Conservation (phyloP, 768 basidiomycete genomes). For the Lactarius hengduanensis region DNA sequence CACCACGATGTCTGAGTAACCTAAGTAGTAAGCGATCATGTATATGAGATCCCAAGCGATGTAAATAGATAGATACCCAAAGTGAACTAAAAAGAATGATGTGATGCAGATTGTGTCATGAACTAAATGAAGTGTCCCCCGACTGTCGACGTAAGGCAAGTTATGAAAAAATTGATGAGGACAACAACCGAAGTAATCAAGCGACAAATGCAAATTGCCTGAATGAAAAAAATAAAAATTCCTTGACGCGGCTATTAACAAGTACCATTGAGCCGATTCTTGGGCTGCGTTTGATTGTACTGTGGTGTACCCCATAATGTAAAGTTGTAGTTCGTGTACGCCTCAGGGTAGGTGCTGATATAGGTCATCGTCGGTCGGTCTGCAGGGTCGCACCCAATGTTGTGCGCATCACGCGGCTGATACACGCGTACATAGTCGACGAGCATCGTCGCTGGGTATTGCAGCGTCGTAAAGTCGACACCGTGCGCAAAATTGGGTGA, state of each 20-base stretch:
- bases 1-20: neutral
- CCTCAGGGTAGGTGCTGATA: conserved; percentile 68
- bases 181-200: neutral
- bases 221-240: neutral
- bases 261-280: conserved; percentile 15
- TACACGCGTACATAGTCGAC: conserved; percentile 93
- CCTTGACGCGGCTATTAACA: conserved; percentile 1
- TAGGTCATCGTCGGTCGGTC: conserved; percentile 80
- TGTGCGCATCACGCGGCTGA: conserved; percentile 65
- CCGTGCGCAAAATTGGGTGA: conserved; percentile 68
- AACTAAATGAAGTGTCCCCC: neutral
- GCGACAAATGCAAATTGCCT: neutral
- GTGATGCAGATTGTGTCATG: neutral
- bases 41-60: conserved; percentile 5
- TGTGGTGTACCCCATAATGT: conserved; percentile 60
- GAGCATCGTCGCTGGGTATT: conserved; percentile 70
- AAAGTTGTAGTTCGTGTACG: conserved; percentile 80
- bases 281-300: conserved; percentile 25
- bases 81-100: neutral
- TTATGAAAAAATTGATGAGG: neutral
- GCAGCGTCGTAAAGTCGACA: conserved; percentile 68
- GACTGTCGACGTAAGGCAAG: neutral
- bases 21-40: conserved; percentile 9
- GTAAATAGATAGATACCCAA: conserved; percentile 6
- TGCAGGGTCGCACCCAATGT: conserved; percentile 82